Conservation (phyloP, 2,329 filamentous ascomycete genomes). For the Fonsecaea monophora region DNA sequence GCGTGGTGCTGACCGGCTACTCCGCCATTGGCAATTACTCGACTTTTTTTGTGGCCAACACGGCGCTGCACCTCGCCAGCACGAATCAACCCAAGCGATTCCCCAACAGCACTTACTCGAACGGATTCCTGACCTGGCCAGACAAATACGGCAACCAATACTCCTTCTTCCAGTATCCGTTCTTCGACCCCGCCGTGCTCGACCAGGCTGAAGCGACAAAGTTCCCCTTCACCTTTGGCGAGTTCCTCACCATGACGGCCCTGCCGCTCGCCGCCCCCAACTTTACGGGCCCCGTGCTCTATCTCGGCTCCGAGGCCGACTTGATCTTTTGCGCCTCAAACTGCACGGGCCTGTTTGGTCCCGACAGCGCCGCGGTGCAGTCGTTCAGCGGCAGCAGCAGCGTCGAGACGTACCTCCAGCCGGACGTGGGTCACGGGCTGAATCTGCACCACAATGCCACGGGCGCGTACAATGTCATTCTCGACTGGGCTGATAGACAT, state of each 20-base stretch:
- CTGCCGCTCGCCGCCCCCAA: conserved; percentile 24
- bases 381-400: conserved; percentile 34
- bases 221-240: conserved; percentile 41
- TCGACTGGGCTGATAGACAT: conserved; percentile 41
- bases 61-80: conserved; percentile 44
- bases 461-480: conserved; percentile 40
- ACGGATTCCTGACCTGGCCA: conserved; percentile 53
- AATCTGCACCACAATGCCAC: conserved; percentile 43
- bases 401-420: conserved; percentile 42
- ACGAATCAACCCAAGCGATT: conserved; percentile 33
- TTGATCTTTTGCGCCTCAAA: conserved; percentile 42
- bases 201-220: conserved; percentile 47
- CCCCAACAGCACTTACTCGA: conserved; percentile 58
- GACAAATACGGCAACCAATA: conserved; percentile 57
- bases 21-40: conserved; percentile 57
- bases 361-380: conserved; percentile 34
- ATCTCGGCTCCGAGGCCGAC: conserved; percentile 38
- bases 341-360: conserved; percentile 40
- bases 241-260: conserved; percentile 38
- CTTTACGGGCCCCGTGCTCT: conserved; percentile 41
- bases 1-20: conserved; percentile 50
- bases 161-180: conserved; percentile 58
- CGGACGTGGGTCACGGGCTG: conserved; percentile 42
- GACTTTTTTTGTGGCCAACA: conserved; percentile 41
- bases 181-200: conserved; percentile 64